These are phyloP conservation scores for Auriculariales sp. DNA, from an alignment of 768 basidiomycete genomes.

Conservation along the genomic window DNA sequence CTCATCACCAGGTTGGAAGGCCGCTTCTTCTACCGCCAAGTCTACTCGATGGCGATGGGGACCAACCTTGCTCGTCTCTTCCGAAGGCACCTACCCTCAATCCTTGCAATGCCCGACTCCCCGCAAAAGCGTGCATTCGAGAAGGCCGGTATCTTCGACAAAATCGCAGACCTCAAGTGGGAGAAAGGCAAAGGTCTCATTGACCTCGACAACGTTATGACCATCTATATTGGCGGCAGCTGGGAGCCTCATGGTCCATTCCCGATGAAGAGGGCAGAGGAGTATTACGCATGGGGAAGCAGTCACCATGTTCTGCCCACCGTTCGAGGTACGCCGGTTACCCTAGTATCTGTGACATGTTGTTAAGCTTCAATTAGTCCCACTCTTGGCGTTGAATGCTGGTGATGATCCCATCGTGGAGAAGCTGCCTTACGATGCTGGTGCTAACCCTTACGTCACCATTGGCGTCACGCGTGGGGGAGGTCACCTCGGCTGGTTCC, in stretches of 20 bases:
- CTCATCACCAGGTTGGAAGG: slow-evolving; percentile 30
- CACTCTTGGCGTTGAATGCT: slow-evolving; percentile 62
- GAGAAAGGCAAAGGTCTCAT: slow-evolving; percentile 36
- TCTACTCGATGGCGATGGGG: slow-evolving; percentile 74
- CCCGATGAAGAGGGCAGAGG: slow-evolving; percentile 28
- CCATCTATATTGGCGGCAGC: slow-evolving; percentile 44
- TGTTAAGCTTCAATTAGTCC: no score
- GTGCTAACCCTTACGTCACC: slow-evolving; percentile 34
- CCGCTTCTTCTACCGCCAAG: slow-evolving; percentile 38
- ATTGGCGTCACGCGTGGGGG: slow-evolving; percentile 50
- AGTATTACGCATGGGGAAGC: slow-evolving; percentile 39
- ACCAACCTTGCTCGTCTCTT: slow-evolving; percentile 46
- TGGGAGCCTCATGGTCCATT: slow-evolving; percentile 18
- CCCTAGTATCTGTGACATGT: no score
- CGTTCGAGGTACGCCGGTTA: no score
- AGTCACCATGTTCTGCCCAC: slow-evolving; percentile 44
- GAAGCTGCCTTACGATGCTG: slow-evolving; percentile 41
- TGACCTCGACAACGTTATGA: slow-evolving; percentile 48
- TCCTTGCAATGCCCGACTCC: slow-evolving; percentile 13
- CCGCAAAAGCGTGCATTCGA: not conserved
- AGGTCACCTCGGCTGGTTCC: slow-evolving; percentile 79
- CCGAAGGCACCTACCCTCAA: slow-evolving; percentile 30
- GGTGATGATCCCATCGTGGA: slow-evolving; percentile 66
- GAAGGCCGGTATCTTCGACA: not conserved
- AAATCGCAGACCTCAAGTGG: not conserved